Percentiles rank a stretch among this genome's conserved stretches.
phyloP scores from a whole-genome alignment of 345 rosid genomes.

The Lepidium didymum region DNA sequence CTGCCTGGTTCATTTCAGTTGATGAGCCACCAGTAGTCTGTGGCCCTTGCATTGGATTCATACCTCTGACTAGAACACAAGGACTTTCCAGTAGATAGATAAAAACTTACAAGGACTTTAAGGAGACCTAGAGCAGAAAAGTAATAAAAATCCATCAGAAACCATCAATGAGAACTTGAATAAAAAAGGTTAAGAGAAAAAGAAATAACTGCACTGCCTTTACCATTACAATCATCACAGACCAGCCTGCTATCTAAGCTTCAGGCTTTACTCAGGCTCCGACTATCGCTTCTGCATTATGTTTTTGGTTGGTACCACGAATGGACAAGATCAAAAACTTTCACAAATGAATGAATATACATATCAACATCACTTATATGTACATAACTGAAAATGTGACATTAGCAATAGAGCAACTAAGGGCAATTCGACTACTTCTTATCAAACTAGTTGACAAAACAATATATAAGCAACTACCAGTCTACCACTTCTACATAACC shows the following conservation, averaged over 20 bases:
- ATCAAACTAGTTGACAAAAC: background rate
- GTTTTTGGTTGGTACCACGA: background rate
- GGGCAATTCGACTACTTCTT: background rate
- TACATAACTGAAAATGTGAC: background rate
- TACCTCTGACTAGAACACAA: conserved; percentile 24
- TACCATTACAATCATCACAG: conserved; percentile 18
- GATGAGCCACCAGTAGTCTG: conserved; percentile 39
- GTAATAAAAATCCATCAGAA: conserved; percentile 9
- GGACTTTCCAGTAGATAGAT: background rate
- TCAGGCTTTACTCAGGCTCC: conserved; percentile 4
- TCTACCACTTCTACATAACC: background rate
- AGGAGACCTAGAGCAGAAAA: conserved; percentile 22
- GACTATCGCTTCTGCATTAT: conserved; percentile 8
- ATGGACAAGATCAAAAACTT: background rate
- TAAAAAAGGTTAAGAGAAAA: background rate
- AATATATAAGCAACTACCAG: background rate
- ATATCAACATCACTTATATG: background rate
- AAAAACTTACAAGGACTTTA: conserved; percentile 7
- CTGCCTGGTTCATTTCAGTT: conserved; percentile 44
- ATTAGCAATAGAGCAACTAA: background rate
- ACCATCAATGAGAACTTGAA: background rate
- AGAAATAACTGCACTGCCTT: conserved; percentile 3
- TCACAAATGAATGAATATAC: conserved; percentile 11
- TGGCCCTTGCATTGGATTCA: conserved; percentile 59
- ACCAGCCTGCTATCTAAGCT: conserved; percentile 8